phyloP scores from a whole-genome alignment of 1,284 basidiomycete species.

The Cryptococcus sp. region DNA sequence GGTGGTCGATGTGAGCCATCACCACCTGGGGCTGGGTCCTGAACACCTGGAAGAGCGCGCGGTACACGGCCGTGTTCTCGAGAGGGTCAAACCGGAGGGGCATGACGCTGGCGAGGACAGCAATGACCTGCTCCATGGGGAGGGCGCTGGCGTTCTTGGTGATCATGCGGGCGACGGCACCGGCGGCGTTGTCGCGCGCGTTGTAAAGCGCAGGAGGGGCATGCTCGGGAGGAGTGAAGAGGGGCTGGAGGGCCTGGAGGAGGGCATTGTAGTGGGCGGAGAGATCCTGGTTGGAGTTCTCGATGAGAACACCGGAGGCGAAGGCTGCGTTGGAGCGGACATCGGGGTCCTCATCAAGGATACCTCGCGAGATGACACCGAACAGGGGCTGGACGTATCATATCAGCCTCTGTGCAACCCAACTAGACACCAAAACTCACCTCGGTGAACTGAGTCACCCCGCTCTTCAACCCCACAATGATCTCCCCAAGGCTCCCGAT shows the following conservation, averaged over 20 bases:
- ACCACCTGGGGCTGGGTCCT: conserved; percentile 66
- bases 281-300: conserved; percentile 80
- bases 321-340: conserved; percentile 97
- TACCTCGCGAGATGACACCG: conserved; percentile 75
- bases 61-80: conserved; percentile 87
- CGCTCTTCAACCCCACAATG: conserved; percentile 83
- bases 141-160: conserved; percentile 74
- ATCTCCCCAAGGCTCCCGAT: conserved; percentile 95
- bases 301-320: conserved; percentile 85
- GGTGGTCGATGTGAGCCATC: conserved; percentile 71
- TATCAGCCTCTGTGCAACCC: neutral
- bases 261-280: conserved; percentile 75
- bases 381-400: conserved; percentile 57
- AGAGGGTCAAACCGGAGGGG: conserved; percentile 85
- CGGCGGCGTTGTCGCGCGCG: conserved; percentile 93
- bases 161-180: conserved; percentile 86
- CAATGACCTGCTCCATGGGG: conserved; percentile 82
- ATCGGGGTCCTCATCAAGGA: conserved; percentile 81
- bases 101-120: conserved; percentile 74
- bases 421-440: conserved; percentile 15
- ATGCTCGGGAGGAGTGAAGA: conserved; percentile 66
- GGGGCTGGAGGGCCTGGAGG: conserved; percentile 73
- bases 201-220: conserved; percentile 62
- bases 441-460: conserved; percentile 81
- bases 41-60: conserved; percentile 85